Conservation (phyloP, 2,329 filamentous ascomycete genomes). For the Cadophora luteo-olivacea region DNA sequence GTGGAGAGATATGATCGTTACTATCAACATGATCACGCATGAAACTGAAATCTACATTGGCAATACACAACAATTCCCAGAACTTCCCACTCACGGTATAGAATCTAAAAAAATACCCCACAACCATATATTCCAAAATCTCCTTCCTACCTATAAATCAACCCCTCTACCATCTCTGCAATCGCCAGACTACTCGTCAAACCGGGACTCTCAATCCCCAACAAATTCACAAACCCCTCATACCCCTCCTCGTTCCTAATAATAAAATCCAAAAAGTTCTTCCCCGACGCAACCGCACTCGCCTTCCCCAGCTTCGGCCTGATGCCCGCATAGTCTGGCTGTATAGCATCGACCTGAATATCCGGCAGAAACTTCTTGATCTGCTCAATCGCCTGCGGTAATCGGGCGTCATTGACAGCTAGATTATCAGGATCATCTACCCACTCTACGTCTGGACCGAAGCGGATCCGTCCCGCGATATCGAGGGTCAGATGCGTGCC, state of each 20-base stretch:
- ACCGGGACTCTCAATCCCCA: conserved; percentile 94
- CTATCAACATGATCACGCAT: no score
- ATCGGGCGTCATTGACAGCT: conserved; percentile 66
- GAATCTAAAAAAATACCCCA: no score
- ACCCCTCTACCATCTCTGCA: conserved; percentile 72
- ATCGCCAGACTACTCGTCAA: conserved; percentile 88
- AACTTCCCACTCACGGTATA: no score
- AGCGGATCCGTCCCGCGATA: conserved; percentile 81
- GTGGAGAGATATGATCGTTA: no score
- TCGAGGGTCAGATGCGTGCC: conserved; percentile 96
- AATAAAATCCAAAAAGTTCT: conserved; percentile 83
- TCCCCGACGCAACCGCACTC: conserved; percentile 64
- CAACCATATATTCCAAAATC: no score
- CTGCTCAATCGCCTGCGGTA: conserved; percentile 72
- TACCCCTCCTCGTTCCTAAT: conserved; percentile 79
- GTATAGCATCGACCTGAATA: conserved; percentile 69
- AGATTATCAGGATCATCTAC: conserved; percentile 74
- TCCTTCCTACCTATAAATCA: conserved; percentile 38
- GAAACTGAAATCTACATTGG: no score
- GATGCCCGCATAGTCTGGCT: conserved; percentile 89
- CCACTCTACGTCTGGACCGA: conserved; percentile 97
- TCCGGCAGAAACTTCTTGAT: conserved; percentile 82
- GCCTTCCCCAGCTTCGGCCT: conserved; percentile 77
- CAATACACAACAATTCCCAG: no score
- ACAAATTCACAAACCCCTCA: conserved; percentile 83